These are phyloP conservation scores for Aureobasidium sp. DNA, from an alignment of 2,329 filamentous ascomycete species.

Conservation along the genomic window DNA sequence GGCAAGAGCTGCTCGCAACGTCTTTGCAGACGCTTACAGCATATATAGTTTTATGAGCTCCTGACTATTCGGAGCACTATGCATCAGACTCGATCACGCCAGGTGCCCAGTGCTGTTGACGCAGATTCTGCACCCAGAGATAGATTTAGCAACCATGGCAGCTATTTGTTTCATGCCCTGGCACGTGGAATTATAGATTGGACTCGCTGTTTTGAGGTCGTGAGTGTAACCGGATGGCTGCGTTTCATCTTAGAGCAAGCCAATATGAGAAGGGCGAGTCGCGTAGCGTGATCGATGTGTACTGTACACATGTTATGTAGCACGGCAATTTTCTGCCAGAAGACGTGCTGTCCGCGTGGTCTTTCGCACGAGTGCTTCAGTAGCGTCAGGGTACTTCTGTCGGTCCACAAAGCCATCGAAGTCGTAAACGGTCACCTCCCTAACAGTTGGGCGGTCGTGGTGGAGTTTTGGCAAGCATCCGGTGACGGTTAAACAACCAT, in stretches of 20 bases:
- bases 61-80: neutral
- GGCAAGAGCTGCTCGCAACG: neutral
- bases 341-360: neutral
- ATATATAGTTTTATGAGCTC: slow-evolving; percentile 6
- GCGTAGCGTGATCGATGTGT: slow-evolving; percentile 5
- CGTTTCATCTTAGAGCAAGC: neutral
- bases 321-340: neutral
- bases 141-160: slow-evolving; percentile 13
- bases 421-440: neutral
- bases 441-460: slow-evolving; percentile 8
- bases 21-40: slow-evolving; percentile 1
- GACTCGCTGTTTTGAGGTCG: slow-evolving; percentile 2
- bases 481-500: neutral
- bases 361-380: neutral
- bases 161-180: neutral
- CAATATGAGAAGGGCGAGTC: slow-evolving; percentile 3
- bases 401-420: neutral
- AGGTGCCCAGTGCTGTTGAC: neutral
- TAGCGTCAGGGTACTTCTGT: neutral
- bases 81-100: neutral
- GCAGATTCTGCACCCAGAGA: neutral
- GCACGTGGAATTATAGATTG: slow-evolving; percentile 8
- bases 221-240: neutral
- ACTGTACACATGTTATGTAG: neutral
- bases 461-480: slow-evolving; percentile 11